Evolutionary conservation across 805 yeast species (phyloP).

Genomic region (Ogataea polymorpha): DNA sequence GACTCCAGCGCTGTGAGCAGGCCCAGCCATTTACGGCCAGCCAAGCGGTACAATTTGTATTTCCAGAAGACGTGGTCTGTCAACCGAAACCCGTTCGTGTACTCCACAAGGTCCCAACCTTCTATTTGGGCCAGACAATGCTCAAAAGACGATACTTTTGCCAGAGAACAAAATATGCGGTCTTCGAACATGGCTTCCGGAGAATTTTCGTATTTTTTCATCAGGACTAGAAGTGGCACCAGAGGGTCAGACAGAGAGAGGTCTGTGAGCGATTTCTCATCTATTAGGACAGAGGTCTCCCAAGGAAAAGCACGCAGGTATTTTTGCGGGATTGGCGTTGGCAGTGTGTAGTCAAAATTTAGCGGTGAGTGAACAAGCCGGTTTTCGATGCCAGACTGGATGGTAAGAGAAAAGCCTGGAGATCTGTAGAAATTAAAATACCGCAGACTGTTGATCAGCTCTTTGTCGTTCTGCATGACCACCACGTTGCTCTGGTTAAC

Average conservation of each 20-base stretch:
- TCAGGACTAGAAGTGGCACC: constrained; percentile 6
- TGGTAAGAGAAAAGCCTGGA: constrained; percentile 9
- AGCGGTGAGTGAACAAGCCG: background rate
- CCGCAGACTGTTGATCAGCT: constrained; percentile 8
- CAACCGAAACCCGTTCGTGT: constrained; percentile 6
- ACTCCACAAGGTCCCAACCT: constrained; percentile 6
- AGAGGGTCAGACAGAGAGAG: constrained; percentile 6
- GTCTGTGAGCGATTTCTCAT: constrained; percentile 4
- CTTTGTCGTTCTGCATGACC: constrained; percentile 8
- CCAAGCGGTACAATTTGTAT: background rate
- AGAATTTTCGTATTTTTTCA: constrained; percentile 3
- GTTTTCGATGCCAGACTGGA: constrained; percentile 9
- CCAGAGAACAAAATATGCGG: constrained; percentile 2
- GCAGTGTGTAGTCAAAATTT: constrained; percentile 6
- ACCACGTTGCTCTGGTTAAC: constrained; percentile 14
- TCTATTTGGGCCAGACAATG: constrained; percentile 12
- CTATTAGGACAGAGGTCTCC: constrained; percentile 5
- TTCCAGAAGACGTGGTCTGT: constrained; percentile 15
- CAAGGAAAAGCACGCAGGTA: background rate
- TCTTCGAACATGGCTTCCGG: constrained; percentile 7
- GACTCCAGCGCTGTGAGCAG: constrained; percentile 11
- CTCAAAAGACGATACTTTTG: constrained; percentile 1
- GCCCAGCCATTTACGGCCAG: constrained; percentile 18
- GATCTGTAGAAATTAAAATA: constrained; percentile 9
- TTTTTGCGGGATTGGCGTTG: background rate